Percentiles rank a stretch among this genome's conserved stretches.
Evolutionary conservation across 1,139 yeast genomes (phyloP).

Genomic region (Magnusiomyces suaveolens): DNA sequence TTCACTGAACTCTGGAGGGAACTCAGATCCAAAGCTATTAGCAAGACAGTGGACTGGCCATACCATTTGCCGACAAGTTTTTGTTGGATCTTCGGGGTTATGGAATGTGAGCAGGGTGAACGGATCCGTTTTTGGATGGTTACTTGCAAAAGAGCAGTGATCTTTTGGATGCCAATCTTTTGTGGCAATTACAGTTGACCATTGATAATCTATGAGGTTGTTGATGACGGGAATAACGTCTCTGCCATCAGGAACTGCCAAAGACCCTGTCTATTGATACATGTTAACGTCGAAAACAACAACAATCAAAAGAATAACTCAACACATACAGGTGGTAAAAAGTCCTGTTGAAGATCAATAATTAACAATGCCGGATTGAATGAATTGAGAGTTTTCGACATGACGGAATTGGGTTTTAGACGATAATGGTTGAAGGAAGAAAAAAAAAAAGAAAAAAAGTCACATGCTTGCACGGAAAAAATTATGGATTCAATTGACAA

Average conservation of each 20-base stretch:
- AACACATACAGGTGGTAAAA: constrained; percentile 47
- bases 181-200: constrained; percentile 62
- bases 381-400: background rate
- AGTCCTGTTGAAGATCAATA: constrained; percentile 79
- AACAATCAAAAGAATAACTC: background rate
- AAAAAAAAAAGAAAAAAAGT: background rate
- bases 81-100: constrained; percentile 41
- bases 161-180: constrained; percentile 82
- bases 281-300: background rate
- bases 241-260: constrained; percentile 66
- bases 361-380: constrained; percentile 50
- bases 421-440: background rate
- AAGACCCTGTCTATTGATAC: constrained; percentile 43
- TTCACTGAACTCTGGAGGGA: constrained; percentile 44
- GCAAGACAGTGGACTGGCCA: constrained; percentile 96
- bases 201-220: constrained; percentile 35
- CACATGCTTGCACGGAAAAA: no score
- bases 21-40: constrained; percentile 51
- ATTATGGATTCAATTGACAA: no score
- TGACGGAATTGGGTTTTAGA: background rate
- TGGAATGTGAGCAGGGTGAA: constrained; percentile 39
- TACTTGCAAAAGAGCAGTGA: constrained; percentile 76
- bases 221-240: constrained; percentile 45
- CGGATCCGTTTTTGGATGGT: constrained; percentile 45
- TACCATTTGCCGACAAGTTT: constrained; percentile 37